phyloP scores from a whole-genome alignment of 225 moss, liverwort and hornwort genomes.

The Marchantia paleacea region DNA sequence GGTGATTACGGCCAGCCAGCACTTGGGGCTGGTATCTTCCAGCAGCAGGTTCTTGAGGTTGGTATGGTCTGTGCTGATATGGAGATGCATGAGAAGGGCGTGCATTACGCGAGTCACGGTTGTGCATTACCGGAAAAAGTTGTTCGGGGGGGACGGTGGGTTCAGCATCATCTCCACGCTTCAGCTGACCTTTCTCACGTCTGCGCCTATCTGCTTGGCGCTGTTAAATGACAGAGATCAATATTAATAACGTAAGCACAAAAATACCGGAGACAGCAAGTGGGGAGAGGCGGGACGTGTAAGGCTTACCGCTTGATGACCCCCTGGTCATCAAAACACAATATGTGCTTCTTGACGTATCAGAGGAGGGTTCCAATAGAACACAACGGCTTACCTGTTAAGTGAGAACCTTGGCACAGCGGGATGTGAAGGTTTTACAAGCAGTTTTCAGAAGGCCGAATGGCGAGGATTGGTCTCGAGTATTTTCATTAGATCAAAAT shows the following conservation, averaged over 20 bases:
- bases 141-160: slow-evolving; percentile 73
- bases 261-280: slow-evolving; percentile 11
- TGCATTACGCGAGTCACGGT: slow-evolving; percentile 57
- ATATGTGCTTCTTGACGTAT: slow-evolving; percentile 5
- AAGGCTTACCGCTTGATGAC: slow-evolving; percentile 20
- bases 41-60: slow-evolving; percentile 51
- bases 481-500: background rate
- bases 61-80: slow-evolving; percentile 54
- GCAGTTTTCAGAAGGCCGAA: background rate
- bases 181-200: slow-evolving; percentile 77
- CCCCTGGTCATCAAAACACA: slow-evolving; percentile 17
- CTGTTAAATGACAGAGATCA: slow-evolving; percentile 42
- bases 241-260: slow-evolving; percentile 35
- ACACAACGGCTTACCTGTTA: slow-evolving; percentile 5
- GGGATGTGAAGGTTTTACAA: slow-evolving; percentile 9
- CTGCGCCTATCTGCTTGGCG: slow-evolving; percentile 96
- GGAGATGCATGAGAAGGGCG: slow-evolving; percentile 58
- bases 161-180: slow-evolving; percentile 93
- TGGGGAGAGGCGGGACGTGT: slow-evolving; percentile 1
- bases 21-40: slow-evolving; percentile 48
- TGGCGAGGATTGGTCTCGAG: background rate
- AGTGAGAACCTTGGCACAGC: slow-evolving; percentile 6
- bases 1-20: slow-evolving; percentile 63
- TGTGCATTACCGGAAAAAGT: slow-evolving; percentile 64
- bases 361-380: slow-evolving; percentile 6